Conservation (phyloP, 352 stramenopile species). For the Phytophthora ramorum region DNA sequence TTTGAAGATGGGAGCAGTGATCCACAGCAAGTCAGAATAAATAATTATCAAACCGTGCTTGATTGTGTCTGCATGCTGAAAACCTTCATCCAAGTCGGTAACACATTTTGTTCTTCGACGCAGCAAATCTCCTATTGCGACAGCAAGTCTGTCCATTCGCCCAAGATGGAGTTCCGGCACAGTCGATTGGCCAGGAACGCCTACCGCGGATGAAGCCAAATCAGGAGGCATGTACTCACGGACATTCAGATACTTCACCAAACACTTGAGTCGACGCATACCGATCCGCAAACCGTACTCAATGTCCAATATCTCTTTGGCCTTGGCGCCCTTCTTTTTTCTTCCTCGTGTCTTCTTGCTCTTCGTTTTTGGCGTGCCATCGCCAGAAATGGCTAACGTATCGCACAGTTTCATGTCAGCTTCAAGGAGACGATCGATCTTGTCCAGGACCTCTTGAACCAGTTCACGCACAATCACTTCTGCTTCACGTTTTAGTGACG, state of each 20-base stretch:
- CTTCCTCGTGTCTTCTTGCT: constrained; percentile 37
- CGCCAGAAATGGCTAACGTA: constrained; percentile 12
- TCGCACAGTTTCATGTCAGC: constrained; percentile 57
- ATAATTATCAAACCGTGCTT: constrained; percentile 72
- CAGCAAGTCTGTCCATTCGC: constrained; percentile 49
- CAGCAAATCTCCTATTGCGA: constrained; percentile 51
- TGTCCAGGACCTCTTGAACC: constrained; percentile 71
- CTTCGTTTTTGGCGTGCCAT: constrained; percentile 28
- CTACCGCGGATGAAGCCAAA: constrained; percentile 13
- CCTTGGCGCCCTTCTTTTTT: constrained; percentile 43
- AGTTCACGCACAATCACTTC: constrained; percentile 81
- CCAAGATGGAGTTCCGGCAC: constrained; percentile 10
- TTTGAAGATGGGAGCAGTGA: constrained; percentile 71
- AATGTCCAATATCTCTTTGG: constrained; percentile 65
- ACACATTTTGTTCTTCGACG: constrained; percentile 58
- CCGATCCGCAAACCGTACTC: constrained; percentile 74
- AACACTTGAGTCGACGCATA: constrained; percentile 64
- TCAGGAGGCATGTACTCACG: constrained; percentile 63
- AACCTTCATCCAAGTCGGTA: constrained; percentile 50
- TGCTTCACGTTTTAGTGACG: constrained; percentile 80
- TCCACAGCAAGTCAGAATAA: constrained; percentile 82
- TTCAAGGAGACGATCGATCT: constrained; percentile 56
- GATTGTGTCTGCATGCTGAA: constrained; percentile 67
- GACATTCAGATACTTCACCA: constrained; percentile 71
- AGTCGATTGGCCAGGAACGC: neutral